Base-by-base conservation (phyloP, 768 basidiomycete genomes). In the Lactarius akahatsu region DNA sequence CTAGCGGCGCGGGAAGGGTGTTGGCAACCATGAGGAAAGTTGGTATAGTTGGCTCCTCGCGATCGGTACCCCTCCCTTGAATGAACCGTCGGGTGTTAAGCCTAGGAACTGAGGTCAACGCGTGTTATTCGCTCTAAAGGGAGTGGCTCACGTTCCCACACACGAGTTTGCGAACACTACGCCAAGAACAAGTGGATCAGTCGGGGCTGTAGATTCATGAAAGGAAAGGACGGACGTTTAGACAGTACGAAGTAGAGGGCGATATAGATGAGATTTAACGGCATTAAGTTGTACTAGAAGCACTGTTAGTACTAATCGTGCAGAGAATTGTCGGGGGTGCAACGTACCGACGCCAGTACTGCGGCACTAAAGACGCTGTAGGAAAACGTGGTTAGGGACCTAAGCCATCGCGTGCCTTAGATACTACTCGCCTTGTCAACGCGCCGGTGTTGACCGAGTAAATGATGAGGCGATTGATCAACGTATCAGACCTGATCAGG, bases 381-480 rank as follows among this genome's bases (percentile, higher is more conserved):
- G 59, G 45, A 16, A 56, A 26, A 15, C 8, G n/a, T 23, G 26
- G 23, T 67, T 20, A 47, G 47, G 20, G 15, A 41, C 16, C 41
- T 28, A 20, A 26, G 9, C 15, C 11, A 26, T 4, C 52, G 69
- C 66, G 59, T 71, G 38, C 34, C 34, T 5, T 15, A 28, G 5
- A 34, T 8, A 45, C 6, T 73, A 58, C 70, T 55, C 36, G 82
- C 87, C 85, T 85, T n/a, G 88, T 89, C 43, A 90, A 61, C 6
- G 78, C 76, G 23, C 87, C 87, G 0, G 86, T 88, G 67, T 85
- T 86, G 50, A 89, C 75, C 18, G 87, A 86, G 65, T 87, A 87
- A n/a, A 85, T 70, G 9, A 78, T 84, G 36, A 89, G 75, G 3
- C 71, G 79, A 66, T 83, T 85, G 41, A 88, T 80, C n/a, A 87